Conservation (phyloP, 495 filamentous ascomycete species). For the Saxophila tyrrhenica region DNA sequence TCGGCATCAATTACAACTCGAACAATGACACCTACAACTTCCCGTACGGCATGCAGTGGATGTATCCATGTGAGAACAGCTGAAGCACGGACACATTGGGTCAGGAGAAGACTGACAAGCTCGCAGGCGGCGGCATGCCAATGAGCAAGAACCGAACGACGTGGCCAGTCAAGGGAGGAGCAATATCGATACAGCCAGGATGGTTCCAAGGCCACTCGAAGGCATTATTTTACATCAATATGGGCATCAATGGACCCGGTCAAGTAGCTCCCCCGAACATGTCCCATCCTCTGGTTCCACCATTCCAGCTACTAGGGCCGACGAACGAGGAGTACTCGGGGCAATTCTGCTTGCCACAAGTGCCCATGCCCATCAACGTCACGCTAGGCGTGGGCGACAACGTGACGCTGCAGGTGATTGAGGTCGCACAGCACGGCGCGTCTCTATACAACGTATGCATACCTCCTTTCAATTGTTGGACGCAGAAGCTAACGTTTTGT, state of each 20-base stretch:
- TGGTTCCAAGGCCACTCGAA: conserved; percentile 89
- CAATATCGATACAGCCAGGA: conserved; percentile 76
- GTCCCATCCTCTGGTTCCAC: conserved; percentile 69
- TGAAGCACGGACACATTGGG: no score
- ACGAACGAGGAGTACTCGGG: conserved; percentile 71
- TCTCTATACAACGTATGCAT: conserved; percentile 75
- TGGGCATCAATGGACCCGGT: conserved; percentile 56
- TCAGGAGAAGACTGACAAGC: neutral
- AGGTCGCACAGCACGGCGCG: conserved; percentile 81
- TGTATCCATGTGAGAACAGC: conserved; percentile 76
- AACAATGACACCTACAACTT: conserved; percentile 38
- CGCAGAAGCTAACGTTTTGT: conserved; percentile 12
- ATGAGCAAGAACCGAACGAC: conserved; percentile 73
- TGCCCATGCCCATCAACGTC: conserved; percentile 68
- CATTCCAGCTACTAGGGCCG: conserved; percentile 81
- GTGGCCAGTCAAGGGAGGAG: conserved; percentile 83
- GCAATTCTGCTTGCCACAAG: conserved; percentile 79
- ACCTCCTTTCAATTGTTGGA: neutral
- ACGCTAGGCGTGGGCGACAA: conserved; percentile 69
- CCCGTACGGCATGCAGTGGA: conserved; percentile 96
- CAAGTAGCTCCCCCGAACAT: conserved; percentile 68
- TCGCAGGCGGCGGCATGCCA: conserved; percentile 71
- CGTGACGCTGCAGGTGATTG: conserved; percentile 89
- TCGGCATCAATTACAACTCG: conserved; percentile 31
- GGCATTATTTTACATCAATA: conserved; percentile 86